These are phyloP conservation scores for Yamadazyma blattariae DNA, from an alignment of 1,139 yeast genomes.

Conservation along the genomic window DNA sequence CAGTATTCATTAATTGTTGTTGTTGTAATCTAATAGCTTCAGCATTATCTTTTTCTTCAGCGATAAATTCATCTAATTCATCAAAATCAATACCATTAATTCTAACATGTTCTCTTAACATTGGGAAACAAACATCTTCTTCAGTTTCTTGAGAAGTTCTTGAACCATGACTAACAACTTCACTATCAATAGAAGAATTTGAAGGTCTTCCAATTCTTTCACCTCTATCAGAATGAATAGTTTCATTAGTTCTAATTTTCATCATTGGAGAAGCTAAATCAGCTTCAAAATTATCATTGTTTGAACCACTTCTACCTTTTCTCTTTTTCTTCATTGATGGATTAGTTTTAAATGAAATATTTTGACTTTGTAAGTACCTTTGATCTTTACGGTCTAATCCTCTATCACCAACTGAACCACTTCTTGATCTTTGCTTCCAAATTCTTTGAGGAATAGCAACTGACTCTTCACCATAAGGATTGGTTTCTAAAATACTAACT, in stretches of 20 bases:
- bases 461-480: constrained; percentile 4
- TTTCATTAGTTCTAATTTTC: constrained; percentile 33
- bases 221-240: constrained; percentile 15
- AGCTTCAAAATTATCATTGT: constrained; percentile 20
- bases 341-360: constrained; percentile 5
- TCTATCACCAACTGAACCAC: constrained; percentile 30
- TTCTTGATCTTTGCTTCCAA: constrained; percentile 19
- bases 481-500: constrained; percentile 1
- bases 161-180: constrained; percentile 68
- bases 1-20: constrained; percentile 22
- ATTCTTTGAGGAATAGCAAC: constrained; percentile 6
- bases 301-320: constrained; percentile 17
- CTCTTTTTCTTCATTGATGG: constrained; percentile 10
- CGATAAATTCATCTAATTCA: constrained; percentile 72
- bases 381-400: constrained; percentile 17
- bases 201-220: constrained; percentile 33
- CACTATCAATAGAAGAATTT: constrained; percentile 51
- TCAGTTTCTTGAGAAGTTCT: constrained; percentile 83
- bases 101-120: constrained; percentile 69
- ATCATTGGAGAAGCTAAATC: constrained; percentile 34
- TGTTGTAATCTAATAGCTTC: constrained; percentile 27
- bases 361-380: constrained; percentile 11
- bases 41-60: constrained; percentile 43
- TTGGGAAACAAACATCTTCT: constrained; percentile 97
- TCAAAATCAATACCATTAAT: constrained; percentile 76